Evolutionary conservation across 169 alveolate species (phyloP), one percentile per base, ranked within the genome.

Genomic region (Amoebophrya sp.): DNA sequence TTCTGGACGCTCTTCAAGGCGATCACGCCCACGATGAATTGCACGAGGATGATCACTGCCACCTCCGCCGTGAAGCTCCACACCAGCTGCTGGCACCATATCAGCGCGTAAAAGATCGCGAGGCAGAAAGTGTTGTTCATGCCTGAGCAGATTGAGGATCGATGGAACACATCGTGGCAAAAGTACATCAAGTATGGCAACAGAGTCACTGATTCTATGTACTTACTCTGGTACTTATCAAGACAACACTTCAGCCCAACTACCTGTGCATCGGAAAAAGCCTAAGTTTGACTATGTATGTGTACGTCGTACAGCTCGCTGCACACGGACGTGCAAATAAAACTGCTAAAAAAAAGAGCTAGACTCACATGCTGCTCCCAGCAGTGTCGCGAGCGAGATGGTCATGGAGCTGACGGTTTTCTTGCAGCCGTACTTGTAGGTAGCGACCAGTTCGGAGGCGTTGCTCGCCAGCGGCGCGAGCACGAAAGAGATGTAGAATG

Each of bases 111-210:
- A 91, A 92, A 92, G 69, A 92, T 90, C 48, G 90, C 92, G 16
- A 92, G 91, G 88, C 93, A 92, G 92, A 92, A 92, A 39, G 93
- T 92, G 42, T 92, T 92, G 92, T 92, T 92, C 92, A 92, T 92
- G 87, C 91, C 88, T n/a, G 92, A 88, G 10, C 89, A 69, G 1
- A n/a, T n/a, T n/a, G n/a, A n/a, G n/a, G n/a, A n/a, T n/a, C n/a
- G n/a, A n/a, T n/a, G n/a, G n/a, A n/a, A n/a, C n/a, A 88, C 92
- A 69, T 90, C 88, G 48, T 41, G 13, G 13, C 0, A 41, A 2
- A 23, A 18, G 0, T 20, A 38, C 0, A 29, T 18, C 13, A 78
- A n/a, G 0, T 41, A 38, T 78, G 43, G 5, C 38, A 18, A 15
- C 40, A 26, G 18, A 78, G 40, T 20, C 5, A 78, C 16, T n/a